phyloP scores from a whole-genome alignment of 768 basidiomycete genomes.

The Boletus fagicola region DNA sequence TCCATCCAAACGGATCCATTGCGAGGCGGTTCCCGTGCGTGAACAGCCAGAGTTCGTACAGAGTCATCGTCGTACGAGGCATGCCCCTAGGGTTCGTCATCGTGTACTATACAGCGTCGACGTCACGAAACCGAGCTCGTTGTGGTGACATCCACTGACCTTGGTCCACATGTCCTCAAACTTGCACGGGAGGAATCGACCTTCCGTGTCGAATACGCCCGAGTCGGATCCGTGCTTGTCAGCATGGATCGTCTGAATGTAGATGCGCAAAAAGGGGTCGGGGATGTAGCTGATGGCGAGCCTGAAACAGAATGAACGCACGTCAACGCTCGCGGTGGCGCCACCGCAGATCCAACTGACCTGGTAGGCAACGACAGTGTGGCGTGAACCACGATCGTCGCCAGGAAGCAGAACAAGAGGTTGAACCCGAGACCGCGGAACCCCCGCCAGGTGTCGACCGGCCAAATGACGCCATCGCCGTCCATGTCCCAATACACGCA shows the following conservation, averaged over 20 bases:
- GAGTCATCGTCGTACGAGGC: slow-evolving; percentile 26
- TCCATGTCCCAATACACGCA: slow-evolving; percentile 42
- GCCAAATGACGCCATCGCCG: slow-evolving; percentile 45
- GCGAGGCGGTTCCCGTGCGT: slow-evolving; percentile 32
- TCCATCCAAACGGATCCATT: slow-evolving; percentile 38
- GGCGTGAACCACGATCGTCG: slow-evolving; percentile 35
- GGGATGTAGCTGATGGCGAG: slow-evolving; percentile 30
- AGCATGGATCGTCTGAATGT: slow-evolving; percentile 34
- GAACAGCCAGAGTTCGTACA: slow-evolving; percentile 34
- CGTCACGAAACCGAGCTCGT: background rate
- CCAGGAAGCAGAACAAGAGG: slow-evolving; percentile 35
- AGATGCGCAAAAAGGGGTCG: slow-evolving; percentile 43
- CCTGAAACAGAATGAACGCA: slow-evolving; percentile 1
- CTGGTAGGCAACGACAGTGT: slow-evolving; percentile 37
- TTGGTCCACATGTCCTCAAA: slow-evolving; percentile 47
- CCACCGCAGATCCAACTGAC: slow-evolving; percentile 7
- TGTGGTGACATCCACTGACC: slow-evolving; percentile 18
- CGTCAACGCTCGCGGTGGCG: background rate
- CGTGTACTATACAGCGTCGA: slow-evolving; percentile 14
- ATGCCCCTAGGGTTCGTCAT: slow-evolving; percentile 2
- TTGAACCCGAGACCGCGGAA: slow-evolving; percentile 43
- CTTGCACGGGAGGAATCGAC: slow-evolving; percentile 39
- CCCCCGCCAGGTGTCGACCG: slow-evolving; percentile 41
- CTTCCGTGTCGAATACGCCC: slow-evolving; percentile 41
- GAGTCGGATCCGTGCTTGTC: slow-evolving; percentile 46